These are phyloP conservation scores for Rhodocollybia butyracea DNA, from an alignment of 768 basidiomycete genomes.

Conservation along the genomic window DNA sequence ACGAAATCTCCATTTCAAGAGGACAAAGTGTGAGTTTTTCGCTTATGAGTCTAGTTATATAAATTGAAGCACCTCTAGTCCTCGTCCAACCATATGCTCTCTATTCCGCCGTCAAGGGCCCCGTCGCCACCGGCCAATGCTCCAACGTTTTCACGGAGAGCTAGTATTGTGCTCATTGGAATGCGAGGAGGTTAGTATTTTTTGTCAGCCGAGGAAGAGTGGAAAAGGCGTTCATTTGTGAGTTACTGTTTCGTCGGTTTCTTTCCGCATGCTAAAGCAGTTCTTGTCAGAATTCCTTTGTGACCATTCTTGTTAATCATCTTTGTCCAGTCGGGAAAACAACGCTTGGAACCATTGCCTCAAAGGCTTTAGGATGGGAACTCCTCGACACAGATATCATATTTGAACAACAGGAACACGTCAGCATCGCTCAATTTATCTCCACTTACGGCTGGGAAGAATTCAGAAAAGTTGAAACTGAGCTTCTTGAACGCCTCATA, in stretches of 20 bases:
- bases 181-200: conserved; percentile 59
- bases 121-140: conserved; percentile 14
- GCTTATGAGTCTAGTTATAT: neutral
- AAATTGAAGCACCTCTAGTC: neutral
- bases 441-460: conserved; percentile 61
- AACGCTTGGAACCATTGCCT: conserved; percentile 63
- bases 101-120: neutral
- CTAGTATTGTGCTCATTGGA: conserved; percentile 60
- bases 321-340: conserved; percentile 61
- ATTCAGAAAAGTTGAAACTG: conserved; percentile 68
- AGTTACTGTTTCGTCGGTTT: neutral
- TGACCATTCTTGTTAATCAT: no score
- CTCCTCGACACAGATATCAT: conserved; percentile 63
- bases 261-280: neutral
- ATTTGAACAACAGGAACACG: conserved; percentile 48
- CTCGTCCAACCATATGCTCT: conserved; percentile 1
- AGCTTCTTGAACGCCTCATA: conserved; percentile 53
- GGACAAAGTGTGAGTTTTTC: neutral
- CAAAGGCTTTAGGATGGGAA: conserved; percentile 53
- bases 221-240: neutral
- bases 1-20: conserved; percentile 2
- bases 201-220: no score
- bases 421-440: conserved; percentile 55
- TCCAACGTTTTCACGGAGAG: conserved; percentile 1
- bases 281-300: neutral